A percentile compares a stretch with the other conserved stretches of the same genome.
phyloP scores from a whole-genome alignment of 1,284 basidiomycete genomes.

The Heliocybe sulcata region DNA sequence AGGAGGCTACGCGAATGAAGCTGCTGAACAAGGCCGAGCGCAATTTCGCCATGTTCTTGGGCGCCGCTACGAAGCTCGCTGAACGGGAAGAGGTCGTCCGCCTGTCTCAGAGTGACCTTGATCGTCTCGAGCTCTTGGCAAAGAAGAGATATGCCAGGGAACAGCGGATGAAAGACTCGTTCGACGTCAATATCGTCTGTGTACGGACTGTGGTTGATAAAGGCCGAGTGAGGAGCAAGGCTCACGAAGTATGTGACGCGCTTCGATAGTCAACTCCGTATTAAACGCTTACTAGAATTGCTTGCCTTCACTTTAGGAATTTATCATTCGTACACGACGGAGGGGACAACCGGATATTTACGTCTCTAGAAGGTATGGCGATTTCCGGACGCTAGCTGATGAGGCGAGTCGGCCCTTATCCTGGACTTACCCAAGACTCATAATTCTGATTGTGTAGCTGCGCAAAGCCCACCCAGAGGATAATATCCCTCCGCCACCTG shows the following conservation, averaged over 20 bases:
- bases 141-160: slow-evolving; percentile 48
- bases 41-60: slow-evolving; percentile 75
- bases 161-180: slow-evolving; percentile 42
- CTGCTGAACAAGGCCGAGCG: slow-evolving; percentile 75
- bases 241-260: slow-evolving; percentile 65
- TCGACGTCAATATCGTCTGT: slow-evolving; percentile 87
- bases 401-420: slow-evolving; percentile 44
- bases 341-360: slow-evolving; percentile 70
- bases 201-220: slow-evolving; percentile 78
- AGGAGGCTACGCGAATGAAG: slow-evolving; percentile 50
- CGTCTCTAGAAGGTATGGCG: slow-evolving; percentile 91
- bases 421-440: slow-evolving; percentile 10
- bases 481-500: slow-evolving; percentile 70
- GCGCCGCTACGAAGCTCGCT: slow-evolving; percentile 72
- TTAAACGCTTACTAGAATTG: slow-evolving; percentile 6
- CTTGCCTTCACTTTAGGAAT: slow-evolving; percentile 56
- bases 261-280: neutral
- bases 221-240: slow-evolving; percentile 75
- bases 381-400: slow-evolving; percentile 82
- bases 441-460: slow-evolving; percentile 40
- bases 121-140: slow-evolving; percentile 64
- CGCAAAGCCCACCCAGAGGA: slow-evolving; percentile 79
- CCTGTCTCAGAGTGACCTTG: slow-evolving; percentile 75
- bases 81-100: slow-evolving; percentile 86
- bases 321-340: slow-evolving; percentile 85